These are phyloP conservation scores for Pezizomycotina sp. DNA, from an alignment of 2,329 filamentous ascomycete species.

Conservation along the genomic window DNA sequence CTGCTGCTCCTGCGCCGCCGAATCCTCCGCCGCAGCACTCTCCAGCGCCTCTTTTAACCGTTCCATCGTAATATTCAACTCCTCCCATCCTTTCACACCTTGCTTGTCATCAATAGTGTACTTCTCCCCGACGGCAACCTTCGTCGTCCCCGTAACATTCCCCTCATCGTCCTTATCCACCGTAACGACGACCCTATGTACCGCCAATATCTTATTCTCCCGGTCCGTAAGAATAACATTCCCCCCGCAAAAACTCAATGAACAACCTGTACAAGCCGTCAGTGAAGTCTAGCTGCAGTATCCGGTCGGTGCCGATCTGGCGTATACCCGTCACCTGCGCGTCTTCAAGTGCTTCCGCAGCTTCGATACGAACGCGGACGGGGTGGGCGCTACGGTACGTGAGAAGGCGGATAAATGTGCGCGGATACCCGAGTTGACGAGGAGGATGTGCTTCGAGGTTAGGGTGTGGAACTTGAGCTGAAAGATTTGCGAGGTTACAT, in stretches of 20 bases:
- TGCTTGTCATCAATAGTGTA: conserved; percentile 46
- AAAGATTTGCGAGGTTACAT: conserved; percentile 88
- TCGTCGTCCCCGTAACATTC: conserved; percentile 71
- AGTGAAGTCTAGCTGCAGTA: conserved; percentile 78
- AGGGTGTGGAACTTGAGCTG: conserved; percentile 90
- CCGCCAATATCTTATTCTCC: conserved; percentile 62
- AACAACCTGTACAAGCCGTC: conserved; percentile 78
- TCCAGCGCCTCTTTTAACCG: conserved; percentile 53
- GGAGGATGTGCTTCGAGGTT: conserved; percentile 69
- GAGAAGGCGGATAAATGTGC: conserved; percentile 86
- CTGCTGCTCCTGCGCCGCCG: neutral
- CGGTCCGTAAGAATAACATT: conserved; percentile 86
- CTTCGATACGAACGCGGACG: conserved; percentile 69
- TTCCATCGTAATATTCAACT: conserved; percentile 41
- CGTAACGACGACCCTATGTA: conserved; percentile 60
- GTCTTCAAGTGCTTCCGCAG: conserved; percentile 81
- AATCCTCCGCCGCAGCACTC: conserved; percentile 43
- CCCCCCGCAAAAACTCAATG: conserved; percentile 89
- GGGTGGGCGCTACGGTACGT: conserved; percentile 66
- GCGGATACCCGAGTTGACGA: conserved; percentile 90
- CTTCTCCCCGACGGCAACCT: conserved; percentile 56
- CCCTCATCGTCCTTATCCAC: conserved; percentile 40
- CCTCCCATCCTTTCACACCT: conserved; percentile 5
- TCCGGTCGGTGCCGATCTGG: conserved; percentile 83
- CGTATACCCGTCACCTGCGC: conserved; percentile 60